These are phyloP conservation scores for Metschnikowia hibisci DNA, from an alignment of 805 yeast genomes.

Conservation along the genomic window DNA sequence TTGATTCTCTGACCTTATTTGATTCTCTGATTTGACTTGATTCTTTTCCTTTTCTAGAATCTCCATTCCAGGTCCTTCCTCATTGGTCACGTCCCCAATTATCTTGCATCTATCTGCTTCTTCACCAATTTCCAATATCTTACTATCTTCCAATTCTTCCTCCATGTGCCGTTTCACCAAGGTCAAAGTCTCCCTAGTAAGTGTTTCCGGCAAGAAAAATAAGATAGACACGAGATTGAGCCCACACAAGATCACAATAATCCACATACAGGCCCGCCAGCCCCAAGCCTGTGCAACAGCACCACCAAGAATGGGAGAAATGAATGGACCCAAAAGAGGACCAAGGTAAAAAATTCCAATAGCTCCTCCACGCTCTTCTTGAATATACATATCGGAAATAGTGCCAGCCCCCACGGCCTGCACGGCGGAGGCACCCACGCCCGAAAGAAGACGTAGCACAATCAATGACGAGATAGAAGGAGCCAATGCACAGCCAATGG, in stretches of 20 bases:
- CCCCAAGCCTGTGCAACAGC: constrained; percentile 67
- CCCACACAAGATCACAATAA: constrained; percentile 65
- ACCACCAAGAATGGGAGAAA: constrained; percentile 79
- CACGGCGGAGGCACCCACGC: constrained; percentile 70
- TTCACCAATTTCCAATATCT: not conserved
- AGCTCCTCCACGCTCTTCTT: constrained; percentile 69
- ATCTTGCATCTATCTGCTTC: too few relatives aligned
- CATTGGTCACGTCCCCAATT: too few relatives aligned
- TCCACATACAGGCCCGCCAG: constrained; percentile 90
- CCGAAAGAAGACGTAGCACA: constrained; percentile 71
- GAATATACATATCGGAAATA: constrained; percentile 65
- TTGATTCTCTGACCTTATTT: too few relatives aligned
- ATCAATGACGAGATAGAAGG: constrained; percentile 60
- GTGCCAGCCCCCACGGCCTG: constrained; percentile 92
- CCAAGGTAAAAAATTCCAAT: constrained; percentile 81
- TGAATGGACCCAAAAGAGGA: constrained; percentile 72
- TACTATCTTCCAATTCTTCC: constrained; percentile 5
- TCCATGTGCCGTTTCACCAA: constrained; percentile 8
- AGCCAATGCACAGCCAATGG: constrained; percentile 68
- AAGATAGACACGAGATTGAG: constrained; percentile 45
- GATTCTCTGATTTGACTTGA: too few relatives aligned
- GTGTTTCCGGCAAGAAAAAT: constrained; percentile 74
- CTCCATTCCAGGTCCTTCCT: too few relatives aligned
- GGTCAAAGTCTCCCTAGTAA: constrained; percentile 57
- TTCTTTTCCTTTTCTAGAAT: too few relatives aligned